These are phyloP conservation scores for Psilocybe sp. DNA, from an alignment of 768 basidiomycete genomes.

Conservation along the genomic window DNA sequence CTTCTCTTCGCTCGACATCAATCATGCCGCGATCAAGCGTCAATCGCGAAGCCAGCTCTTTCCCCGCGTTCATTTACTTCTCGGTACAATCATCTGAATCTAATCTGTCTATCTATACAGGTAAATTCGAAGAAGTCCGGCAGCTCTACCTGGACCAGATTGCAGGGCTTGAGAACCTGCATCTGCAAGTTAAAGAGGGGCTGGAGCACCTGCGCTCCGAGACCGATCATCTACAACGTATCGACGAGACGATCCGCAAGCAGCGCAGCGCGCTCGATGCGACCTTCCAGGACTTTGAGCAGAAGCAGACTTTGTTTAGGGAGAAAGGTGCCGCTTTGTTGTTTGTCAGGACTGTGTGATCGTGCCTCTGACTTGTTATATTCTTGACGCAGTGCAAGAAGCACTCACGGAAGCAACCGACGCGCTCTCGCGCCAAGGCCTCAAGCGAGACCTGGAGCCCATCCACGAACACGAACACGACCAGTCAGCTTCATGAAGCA, in stretches of 20 bases:
- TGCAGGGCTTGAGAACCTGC: conserved; percentile 52
- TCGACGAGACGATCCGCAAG: conserved; percentile 38
- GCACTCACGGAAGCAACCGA: conserved; percentile 39
- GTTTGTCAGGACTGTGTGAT: not conserved
- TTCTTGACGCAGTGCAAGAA: conserved; percentile 32
- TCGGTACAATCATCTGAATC: not conserved
- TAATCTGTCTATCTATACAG: conserved; percentile 28
- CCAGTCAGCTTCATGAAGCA: too few relatives aligned
- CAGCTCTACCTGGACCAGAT: conserved; percentile 62
- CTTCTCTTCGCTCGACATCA: not conserved
- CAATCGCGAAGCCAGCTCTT: not conserved
- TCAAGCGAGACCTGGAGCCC: conserved; percentile 21
- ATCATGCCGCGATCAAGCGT: not conserved
- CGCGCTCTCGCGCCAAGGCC: conserved; percentile 27
- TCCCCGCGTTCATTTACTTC: not conserved
- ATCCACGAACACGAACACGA: conserved; percentile 17
- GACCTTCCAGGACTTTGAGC: conserved; percentile 41
- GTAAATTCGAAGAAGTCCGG: conserved; percentile 59
- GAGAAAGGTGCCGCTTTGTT: conserved; percentile 33
- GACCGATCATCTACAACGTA: conserved; percentile 39
- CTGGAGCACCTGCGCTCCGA: conserved; percentile 41
- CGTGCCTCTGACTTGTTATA: not conserved
- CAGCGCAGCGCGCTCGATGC: conserved; percentile 36
- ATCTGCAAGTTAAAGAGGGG: conserved; percentile 48
- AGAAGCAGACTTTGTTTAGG: conserved; percentile 38